A percentile compares a stretch with the other conserved stretches of the same genome.
phyloP scores from a whole-genome alignment of 805 yeast species.

The Metschnikowia noctiluminum region DNA sequence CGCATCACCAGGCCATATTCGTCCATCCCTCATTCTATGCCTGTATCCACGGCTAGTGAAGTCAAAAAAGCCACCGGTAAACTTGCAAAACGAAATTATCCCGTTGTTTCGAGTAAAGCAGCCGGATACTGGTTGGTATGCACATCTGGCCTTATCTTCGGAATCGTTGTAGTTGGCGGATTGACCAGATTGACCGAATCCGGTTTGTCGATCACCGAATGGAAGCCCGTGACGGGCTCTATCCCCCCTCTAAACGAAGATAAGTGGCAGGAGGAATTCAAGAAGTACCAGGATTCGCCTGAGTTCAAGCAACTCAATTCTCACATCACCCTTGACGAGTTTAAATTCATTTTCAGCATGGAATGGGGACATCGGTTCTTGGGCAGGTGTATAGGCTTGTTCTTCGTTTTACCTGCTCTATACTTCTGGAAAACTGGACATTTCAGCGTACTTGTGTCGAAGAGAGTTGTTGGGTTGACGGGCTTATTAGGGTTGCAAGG shows the following conservation, averaged over 20 bases:
- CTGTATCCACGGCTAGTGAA: background rate
- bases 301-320: slow-evolving; percentile 89
- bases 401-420: slow-evolving; percentile 78
- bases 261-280: slow-evolving; percentile 86
- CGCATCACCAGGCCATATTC: slow-evolving; percentile 8
- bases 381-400: slow-evolving; percentile 87
- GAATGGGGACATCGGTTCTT: slow-evolving; percentile 96
- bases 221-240: slow-evolving; percentile 97
- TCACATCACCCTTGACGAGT: slow-evolving; percentile 85
- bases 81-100: slow-evolving; percentile 6
- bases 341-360: slow-evolving; percentile 92
- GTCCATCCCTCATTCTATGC: slow-evolving; percentile 1
- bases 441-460: slow-evolving; percentile 56
- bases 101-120: slow-evolving; percentile 23
- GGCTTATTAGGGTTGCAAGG: slow-evolving; percentile 89
- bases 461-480: slow-evolving; percentile 67
- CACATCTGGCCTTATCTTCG: slow-evolving; percentile 85
- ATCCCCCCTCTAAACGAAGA: slow-evolving; percentile 78
- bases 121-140: slow-evolving; percentile 90
- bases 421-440: slow-evolving; percentile 69
- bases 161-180: slow-evolving; percentile 95
- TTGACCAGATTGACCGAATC: slow-evolving; percentile 93
- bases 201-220: slow-evolving; percentile 93
- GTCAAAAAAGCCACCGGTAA: background rate
- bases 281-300: slow-evolving; percentile 78